Conservation (phyloP, 1,284 basidiomycete genomes). For the Cystobasidium sp. region DNA sequence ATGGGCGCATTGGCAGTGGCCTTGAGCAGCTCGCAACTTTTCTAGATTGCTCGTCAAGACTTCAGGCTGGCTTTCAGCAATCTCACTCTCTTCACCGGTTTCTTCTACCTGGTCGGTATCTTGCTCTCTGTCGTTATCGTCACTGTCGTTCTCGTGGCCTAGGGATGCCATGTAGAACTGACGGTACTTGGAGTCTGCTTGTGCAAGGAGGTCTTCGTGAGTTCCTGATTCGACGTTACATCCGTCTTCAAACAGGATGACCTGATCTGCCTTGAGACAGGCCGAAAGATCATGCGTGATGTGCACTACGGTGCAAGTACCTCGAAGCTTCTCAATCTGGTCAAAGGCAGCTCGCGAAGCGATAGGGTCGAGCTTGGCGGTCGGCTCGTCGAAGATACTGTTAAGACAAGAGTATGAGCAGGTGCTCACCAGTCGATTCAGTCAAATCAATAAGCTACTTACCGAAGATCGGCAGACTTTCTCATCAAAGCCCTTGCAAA, state of each 20-base stretch:
- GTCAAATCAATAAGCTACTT: background rate
- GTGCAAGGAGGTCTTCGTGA: conserved; percentile 23
- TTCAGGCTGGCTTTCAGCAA: background rate
- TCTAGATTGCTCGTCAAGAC: background rate
- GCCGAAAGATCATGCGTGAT: conserved; percentile 38
- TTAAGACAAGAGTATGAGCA: background rate
- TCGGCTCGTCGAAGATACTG: conserved; percentile 42
- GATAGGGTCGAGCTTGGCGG: conserved; percentile 38
- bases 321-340: conserved; percentile 35
- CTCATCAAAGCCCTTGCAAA: conserved; percentile 39
- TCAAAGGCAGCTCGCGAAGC: conserved; percentile 32
- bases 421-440: background rate
- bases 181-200: conserved; percentile 33
- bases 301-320: conserved; percentile 32
- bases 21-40: background rate
- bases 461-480: conserved; percentile 37
- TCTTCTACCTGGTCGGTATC: conserved; percentile 1
- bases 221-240: conserved; percentile 34
- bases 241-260: conserved; percentile 40
- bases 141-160: conserved; percentile 3
- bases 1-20: too few species aligned
- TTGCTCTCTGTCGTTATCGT: conserved; percentile 12
- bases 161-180: conserved; percentile 30
- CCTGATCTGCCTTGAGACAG: conserved; percentile 38
- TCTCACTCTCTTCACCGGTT: background rate